Base-by-base conservation (phyloP, 2,329 filamentous ascomycete genomes). In the Phyllosticta ampelicida region DNA sequence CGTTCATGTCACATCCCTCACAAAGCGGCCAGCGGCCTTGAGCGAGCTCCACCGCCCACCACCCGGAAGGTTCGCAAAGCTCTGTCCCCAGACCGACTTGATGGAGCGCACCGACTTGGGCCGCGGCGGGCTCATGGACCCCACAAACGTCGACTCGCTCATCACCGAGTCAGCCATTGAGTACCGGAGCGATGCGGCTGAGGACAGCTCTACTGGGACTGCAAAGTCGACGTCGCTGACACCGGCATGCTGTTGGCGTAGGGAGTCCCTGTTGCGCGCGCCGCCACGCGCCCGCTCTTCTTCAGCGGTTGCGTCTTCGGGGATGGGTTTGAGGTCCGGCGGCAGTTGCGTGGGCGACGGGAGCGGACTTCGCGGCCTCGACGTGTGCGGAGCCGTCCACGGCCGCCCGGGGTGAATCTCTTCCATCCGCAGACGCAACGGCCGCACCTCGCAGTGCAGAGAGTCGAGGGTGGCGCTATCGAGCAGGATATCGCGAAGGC, bases 401-500 rank as follows among this genome's bases (percentile, higher is more conserved):
- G 36, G 36, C 13, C 19, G 48, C 11, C 51, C 50, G n/a, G 13
- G n/a, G n/a, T 48, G 50, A 4, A 26, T 26, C 23, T 26, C 23
- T 8, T 36, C 55, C 11, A 58, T 29, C 10, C 51, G n/a, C 18
- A 58, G 18, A 30, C 18, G 50, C 36, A 29, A 51, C 51, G 55
- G 55, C 11, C 36, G 36, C 13, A 44, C 36, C 6, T 58, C 67
- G 58, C 71, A 73, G 55, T 73, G 71, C 11, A 71, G 65, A 23
- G 67, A 63, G 9, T 66, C 65, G 53, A 72, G 70, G 0, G 63
- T 63, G 1, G 70, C 69, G 28, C 67, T 62, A 18, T 66, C 64
- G 23, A 65, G 60, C 10, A 72, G 59, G 18, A 72, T 68, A 5
- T 68, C 67, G 2, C 68, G 62, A 6, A 73, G 58, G 20, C 67